phyloP scores from a whole-genome alignment of 1,139 yeast genomes.

The Candida glucosophila region DNA sequence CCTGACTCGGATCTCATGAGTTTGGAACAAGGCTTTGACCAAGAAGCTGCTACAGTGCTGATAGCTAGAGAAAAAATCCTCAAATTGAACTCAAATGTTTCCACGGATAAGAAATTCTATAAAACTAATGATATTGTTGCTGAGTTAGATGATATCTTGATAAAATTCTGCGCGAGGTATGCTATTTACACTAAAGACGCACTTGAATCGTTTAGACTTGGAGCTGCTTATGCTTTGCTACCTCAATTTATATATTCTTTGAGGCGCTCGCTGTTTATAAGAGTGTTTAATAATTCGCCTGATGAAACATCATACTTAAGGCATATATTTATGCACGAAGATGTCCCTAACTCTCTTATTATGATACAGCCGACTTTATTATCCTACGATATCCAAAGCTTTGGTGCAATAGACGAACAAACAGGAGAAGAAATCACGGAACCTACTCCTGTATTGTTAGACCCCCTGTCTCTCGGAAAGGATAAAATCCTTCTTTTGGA shows the following conservation, averaged over 20 bases:
- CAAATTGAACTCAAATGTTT: constrained; percentile 28
- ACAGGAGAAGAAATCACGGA: constrained; percentile 30
- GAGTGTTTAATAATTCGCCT: constrained; percentile 70
- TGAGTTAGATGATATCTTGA: constrained; percentile 79
- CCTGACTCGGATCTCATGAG: constrained; percentile 35
- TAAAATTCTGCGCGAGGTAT: constrained; percentile 77
- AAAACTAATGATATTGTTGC: constrained; percentile 69
- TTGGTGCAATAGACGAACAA: constrained; percentile 36
- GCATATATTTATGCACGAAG: constrained; percentile 61
- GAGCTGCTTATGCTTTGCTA: constrained; percentile 67
- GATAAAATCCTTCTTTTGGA: constrained; percentile 72
- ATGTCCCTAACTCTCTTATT: constrained; percentile 82
- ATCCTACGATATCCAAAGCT: constrained; percentile 52
- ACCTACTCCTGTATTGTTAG: constrained; percentile 90
- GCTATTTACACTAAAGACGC: constrained; percentile 81
- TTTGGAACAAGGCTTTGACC: constrained; percentile 47
- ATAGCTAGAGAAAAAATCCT: constrained; percentile 46
- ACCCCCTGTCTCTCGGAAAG: constrained; percentile 73
- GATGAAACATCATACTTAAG: constrained; percentile 70
- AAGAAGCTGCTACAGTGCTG: constrained; percentile 61
- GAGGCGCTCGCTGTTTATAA: constrained; percentile 60
- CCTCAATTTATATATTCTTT: constrained; percentile 73
- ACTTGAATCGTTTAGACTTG: constrained; percentile 66
- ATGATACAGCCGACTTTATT: constrained; percentile 95
- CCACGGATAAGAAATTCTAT: constrained; percentile 31